A percentile compares a stretch with the other conserved stretches of the same genome.
Conservation (phyloP, 768 basidiomycete genomes). For the Pilatotrama ljubarskyi region DNA sequence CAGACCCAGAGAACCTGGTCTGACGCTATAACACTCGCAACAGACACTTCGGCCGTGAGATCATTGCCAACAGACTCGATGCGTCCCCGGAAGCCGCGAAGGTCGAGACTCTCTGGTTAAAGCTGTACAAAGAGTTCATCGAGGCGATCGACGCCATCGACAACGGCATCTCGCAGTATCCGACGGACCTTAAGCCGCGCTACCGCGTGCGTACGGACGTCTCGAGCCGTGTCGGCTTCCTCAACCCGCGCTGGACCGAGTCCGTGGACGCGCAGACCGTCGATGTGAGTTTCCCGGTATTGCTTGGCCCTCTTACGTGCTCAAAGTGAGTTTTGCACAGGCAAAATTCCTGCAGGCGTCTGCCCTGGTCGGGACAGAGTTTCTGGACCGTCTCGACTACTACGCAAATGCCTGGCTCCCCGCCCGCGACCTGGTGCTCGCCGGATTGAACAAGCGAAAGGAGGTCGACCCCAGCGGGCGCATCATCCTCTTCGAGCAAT, state of each 20-base stretch:
- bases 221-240: slow-evolving; percentile 73
- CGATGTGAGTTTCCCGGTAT: slow-evolving; percentile 56
- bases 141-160: slow-evolving; percentile 95
- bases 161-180: slow-evolving; percentile 89
- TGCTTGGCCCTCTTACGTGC: not conserved
- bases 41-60: slow-evolving; percentile 88
- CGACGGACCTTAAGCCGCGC: slow-evolving; percentile 58
- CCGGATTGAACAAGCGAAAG: slow-evolving; percentile 55
- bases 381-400: slow-evolving; percentile 75
- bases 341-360: slow-evolving; percentile 79
- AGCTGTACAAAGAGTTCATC: slow-evolving; percentile 94
- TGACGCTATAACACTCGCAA: not conserved
- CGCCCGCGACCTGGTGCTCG: slow-evolving; percentile 75
- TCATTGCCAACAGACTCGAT: slow-evolving; percentile 65
- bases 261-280: slow-evolving; percentile 58
- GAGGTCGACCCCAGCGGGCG: slow-evolving; percentile 65
- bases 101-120: slow-evolving; percentile 79
- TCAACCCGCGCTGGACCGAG: slow-evolving; percentile 96
- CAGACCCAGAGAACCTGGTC: not conserved
- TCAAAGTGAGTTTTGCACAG: slow-evolving; percentile 38
- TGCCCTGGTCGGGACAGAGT: slow-evolving; percentile 80
- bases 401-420: slow-evolving; percentile 91
- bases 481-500: slow-evolving; percentile 78
- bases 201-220: slow-evolving; percentile 85
- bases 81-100: slow-evolving; percentile 56